phyloP scores from a whole-genome alignment of 345 rosid species.

The Durio zibethinus region DNA sequence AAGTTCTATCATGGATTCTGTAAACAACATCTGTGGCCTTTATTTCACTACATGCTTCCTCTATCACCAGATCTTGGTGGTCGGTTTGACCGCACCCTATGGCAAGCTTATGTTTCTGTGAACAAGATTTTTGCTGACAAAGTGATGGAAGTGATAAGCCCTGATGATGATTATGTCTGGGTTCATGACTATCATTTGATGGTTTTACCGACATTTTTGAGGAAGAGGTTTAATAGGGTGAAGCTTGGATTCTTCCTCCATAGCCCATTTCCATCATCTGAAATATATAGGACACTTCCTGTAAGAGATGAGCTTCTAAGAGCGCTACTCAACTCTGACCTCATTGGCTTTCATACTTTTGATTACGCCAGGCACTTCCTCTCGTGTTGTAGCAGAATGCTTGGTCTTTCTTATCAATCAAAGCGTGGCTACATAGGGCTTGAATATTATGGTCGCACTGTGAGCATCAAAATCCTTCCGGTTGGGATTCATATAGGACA shows the following conservation, averaged over 20 bases:
- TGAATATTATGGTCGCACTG: conserved; percentile 84
- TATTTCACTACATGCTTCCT: conserved; percentile 95
- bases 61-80: conserved; percentile 87
- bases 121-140: conserved; percentile 94
- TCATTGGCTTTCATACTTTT: conserved; percentile 90
- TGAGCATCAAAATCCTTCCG: conserved; percentile 86
- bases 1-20: conserved; percentile 95
- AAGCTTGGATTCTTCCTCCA: conserved; percentile 95
- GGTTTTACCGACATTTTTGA: conserved; percentile 87
- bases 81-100: conserved; percentile 77
- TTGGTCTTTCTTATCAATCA: conserved; percentile 82
- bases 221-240: conserved; percentile 83
- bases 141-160: conserved; percentile 90
- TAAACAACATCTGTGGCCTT: conserved; percentile 90
- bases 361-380: conserved; percentile 95
- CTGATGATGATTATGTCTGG: conserved; percentile 94
- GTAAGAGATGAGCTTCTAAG: conserved; percentile 78
- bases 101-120: conserved; percentile 92
- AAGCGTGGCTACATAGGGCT: conserved; percentile 88
- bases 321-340: conserved; percentile 77
- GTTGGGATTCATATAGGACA: conserved; percentile 90
- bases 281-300: conserved; percentile 86
- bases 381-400: conserved; percentile 95
- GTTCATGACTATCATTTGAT: conserved; percentile 94
- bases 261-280: conserved; percentile 93